Evolutionary conservation across 306 rosid genomes (phyloP).

Genomic region (Trifolium fragiferum): DNA sequence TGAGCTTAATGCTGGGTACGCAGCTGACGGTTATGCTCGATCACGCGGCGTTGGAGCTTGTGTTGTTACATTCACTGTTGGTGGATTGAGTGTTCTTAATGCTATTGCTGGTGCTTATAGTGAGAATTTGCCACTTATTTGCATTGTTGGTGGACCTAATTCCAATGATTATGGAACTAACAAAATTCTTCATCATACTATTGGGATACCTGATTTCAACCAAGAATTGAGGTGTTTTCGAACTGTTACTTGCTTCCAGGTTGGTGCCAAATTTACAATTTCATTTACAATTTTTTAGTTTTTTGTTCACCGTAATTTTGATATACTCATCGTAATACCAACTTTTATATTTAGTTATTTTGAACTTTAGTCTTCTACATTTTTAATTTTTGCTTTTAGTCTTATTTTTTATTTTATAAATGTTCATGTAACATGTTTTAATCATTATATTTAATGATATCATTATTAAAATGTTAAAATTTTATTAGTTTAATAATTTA

Average conservation of each 20-base stretch:
- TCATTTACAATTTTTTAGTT: too few species aligned
- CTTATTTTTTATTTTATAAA: too few species aligned
- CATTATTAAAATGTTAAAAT: too few species aligned
- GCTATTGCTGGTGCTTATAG: conserved; percentile 93
- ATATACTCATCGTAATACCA: too few species aligned
- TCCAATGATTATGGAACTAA: conserved; percentile 81
- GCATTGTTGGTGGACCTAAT: conserved; percentile 93
- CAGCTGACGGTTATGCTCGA: conserved; percentile 91
- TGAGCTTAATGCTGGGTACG: conserved; percentile 93
- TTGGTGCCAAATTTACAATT: too few species aligned
- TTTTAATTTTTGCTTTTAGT: too few species aligned
- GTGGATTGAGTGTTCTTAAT: conserved; percentile 83
- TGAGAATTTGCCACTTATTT: conserved; percentile 80
- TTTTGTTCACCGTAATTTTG: too few species aligned
- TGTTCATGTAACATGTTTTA: too few species aligned
- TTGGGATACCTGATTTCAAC: conserved; percentile 81
- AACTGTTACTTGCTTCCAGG: conserved; percentile 88
- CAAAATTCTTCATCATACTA: conserved; percentile 83
- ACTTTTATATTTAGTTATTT: too few species aligned
- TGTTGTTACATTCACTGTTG: conserved; percentile 83
- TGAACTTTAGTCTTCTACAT: too few species aligned
- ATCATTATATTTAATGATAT: conserved; percentile 38
- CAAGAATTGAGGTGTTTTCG: conserved; percentile 89
- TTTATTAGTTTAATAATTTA: too few species aligned
- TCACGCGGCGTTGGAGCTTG: conserved; percentile 93